Base-by-base conservation (phyloP, 2,329 filamentous ascomycete species). In the Epichloe coenophiala region DNA sequence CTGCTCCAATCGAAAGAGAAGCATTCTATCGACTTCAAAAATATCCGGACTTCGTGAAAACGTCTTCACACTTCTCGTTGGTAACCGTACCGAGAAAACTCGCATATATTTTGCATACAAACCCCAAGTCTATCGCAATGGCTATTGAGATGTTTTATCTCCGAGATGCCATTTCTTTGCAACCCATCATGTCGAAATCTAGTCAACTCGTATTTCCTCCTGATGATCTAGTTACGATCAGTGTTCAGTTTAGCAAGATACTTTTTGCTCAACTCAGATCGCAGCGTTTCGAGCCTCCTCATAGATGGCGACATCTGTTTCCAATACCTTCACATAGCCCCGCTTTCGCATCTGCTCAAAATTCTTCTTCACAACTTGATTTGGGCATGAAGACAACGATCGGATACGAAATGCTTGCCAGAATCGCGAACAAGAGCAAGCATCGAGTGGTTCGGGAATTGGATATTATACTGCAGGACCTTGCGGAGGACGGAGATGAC, bases 71-170 rank as follows among this genome's bases (percentile, higher is more conserved):
- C 64, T 76, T 84, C 60, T 77, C 87, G 1, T 67, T 82, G 4
- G 70, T 88, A 27, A 84, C 78, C 0, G 74, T 98, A 35, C 93
- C 93, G 0, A 80, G 93, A 52, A 89, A 84, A 57, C 69, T 95
- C 31, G 91, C 89, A 6, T 83, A 83, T 57, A 73, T 97, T 38
- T 70, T 98, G 2, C 86, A 91, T 58, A 70, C 78, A 42, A 80
- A 83, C 21, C 87, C 90, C 0, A 77, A 82, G 15, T 82, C 86
- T 53, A 81, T 97, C 51, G 84, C 89, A 2, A 81, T 89, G 0
- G 89, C 88, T 1, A 79, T 91, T 3, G 94, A 98, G 65, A 82
- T 86, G 1, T 97, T 98, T 66, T 97, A 97, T 64, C 76, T 95
- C 13, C 82, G 93, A 54, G 90, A 97, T 60, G 84, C 88, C 0